A percentile compares a stretch with the other conserved stretches of the same genome.
phyloP scores from a whole-genome alignment of 805 yeast species.

The Jamesozyma lodderae region DNA sequence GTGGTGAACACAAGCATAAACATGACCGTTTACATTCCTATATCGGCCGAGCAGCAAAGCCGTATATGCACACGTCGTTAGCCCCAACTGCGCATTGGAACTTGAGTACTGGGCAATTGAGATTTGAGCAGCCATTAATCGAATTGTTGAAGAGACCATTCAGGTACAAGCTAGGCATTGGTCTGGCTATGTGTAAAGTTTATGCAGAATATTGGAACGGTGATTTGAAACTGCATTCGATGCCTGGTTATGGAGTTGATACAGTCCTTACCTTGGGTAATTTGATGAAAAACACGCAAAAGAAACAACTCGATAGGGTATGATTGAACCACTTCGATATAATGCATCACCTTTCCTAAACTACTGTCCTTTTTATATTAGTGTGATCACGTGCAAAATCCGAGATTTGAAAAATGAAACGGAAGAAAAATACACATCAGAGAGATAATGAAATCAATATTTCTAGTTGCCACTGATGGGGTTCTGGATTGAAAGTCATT shows the following conservation, averaged over 20 bases:
- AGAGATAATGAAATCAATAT: too few relatives aligned
- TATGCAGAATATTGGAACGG: constrained; percentile 98
- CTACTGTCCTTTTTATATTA: too few relatives aligned
- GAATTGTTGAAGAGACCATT: constrained; percentile 65
- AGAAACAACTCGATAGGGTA: constrained; percentile 65
- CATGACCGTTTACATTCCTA: neutral
- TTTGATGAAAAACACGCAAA: constrained; percentile 58
- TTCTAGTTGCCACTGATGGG: too few relatives aligned
- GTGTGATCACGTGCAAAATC: too few relatives aligned
- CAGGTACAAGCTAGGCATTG: constrained; percentile 70
- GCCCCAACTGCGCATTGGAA: constrained; percentile 28
- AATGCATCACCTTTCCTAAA: too few relatives aligned
- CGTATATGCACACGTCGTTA: constrained; percentile 33
- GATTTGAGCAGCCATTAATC: constrained; percentile 41
- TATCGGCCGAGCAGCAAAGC: constrained; percentile 7
- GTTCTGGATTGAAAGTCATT: too few relatives aligned
- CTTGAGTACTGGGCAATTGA: constrained; percentile 16
- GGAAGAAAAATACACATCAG: too few relatives aligned
- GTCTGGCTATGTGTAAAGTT: constrained; percentile 85
- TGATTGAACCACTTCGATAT: too few relatives aligned
- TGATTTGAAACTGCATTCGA: constrained; percentile 65
- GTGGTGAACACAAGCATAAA: neutral
- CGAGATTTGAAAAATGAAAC: too few relatives aligned
- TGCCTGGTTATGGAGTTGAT: constrained; percentile 90
- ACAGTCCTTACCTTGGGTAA: constrained; percentile 72